Base-by-base conservation (phyloP, 257 asterid species). In the Gardenia jasminoides region DNA sequence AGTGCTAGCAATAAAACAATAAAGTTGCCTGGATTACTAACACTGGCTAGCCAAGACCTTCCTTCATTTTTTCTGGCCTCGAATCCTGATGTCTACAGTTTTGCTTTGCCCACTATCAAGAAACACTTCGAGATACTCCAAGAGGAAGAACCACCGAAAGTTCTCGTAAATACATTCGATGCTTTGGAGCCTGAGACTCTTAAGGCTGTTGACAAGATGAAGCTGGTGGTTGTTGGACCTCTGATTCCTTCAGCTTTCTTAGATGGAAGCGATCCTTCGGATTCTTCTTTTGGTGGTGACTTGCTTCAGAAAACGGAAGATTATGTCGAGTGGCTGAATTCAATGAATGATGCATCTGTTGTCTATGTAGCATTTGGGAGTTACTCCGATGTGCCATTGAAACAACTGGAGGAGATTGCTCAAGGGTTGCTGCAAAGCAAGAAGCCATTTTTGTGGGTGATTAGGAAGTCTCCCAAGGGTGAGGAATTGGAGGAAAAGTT, bases 131-230 rank as follows among this genome's bases (percentile, higher is more conserved):
- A 88, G 1, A 7, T 26, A 0, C 33, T 91, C 1, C 89, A 88
- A 0, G 67, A 30, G 0, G 84, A 89, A 41, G 22, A 77, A 0
- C 83, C 76, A 19, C 91, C 93, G 0, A 87, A 52, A 48, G 81
- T 90, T n/a, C 86, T 93, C 0, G 61, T 89, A 36, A 89, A 89
- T 80, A 82, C 89, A 0, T 87, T 86, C 66, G 82, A 87, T n/a
- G 83, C 36, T 3, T 59, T 89, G 66, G 93, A 89, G 12, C 6
- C 43, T 3, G 86, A 83, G 52, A 76, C 82, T 20, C 52, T 87
- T 47, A 81, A 13, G 17, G 81, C 30, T 12, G 26, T 86, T 7
- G 48, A 70, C n/a, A 84, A 81, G 56, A 75, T 75, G 19, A 79
- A 81, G 5, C 24, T 87, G 73, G 28, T 81, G 24, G 84, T 75